phyloP scores from a whole-genome alignment of 768 basidiomycete species.

The Hydnomerulius pinastri region DNA sequence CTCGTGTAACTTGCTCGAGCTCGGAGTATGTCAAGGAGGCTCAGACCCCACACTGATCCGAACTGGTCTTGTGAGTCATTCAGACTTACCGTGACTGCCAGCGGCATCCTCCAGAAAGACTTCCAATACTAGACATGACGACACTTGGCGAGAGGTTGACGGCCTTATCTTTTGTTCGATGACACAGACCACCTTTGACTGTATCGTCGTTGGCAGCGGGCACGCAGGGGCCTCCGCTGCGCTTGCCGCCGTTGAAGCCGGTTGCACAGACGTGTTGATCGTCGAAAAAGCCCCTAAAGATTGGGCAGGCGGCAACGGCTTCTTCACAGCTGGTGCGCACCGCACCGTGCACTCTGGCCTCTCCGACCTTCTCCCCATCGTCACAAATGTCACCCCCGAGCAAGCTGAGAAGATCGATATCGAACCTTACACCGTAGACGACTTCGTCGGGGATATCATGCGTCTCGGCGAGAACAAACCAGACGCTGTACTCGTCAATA shows the following conservation, averaged over 20 bases:
- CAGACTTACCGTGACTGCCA: too few relatives aligned
- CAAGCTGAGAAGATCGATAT: conserved; percentile 53
- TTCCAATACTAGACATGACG: too few relatives aligned
- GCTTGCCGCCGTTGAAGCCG: conserved; percentile 57
- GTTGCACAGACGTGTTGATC: conserved; percentile 60
- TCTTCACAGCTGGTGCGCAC: conserved; percentile 71
- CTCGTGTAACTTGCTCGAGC: too few relatives aligned
- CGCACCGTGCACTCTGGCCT: conserved; percentile 65
- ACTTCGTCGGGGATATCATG: conserved; percentile 62
- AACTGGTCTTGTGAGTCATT: too few relatives aligned
- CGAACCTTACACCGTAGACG: conserved; percentile 54
- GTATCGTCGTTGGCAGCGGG: conserved; percentile 65
- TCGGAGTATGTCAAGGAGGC: too few relatives aligned
- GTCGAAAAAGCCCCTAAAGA: conserved; percentile 64
- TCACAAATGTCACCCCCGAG: conserved; percentile 47
- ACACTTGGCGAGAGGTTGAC: background rate
- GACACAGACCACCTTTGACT: conserved; percentile 41
- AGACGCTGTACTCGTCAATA: conserved; percentile 48
- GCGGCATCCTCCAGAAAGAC: too few relatives aligned
- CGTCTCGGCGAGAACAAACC: conserved; percentile 55
- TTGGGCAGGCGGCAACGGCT: conserved; percentile 73
- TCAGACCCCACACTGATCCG: too few relatives aligned
- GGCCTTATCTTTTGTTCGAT: conserved; percentile 6
- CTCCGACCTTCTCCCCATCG: conserved; percentile 56
- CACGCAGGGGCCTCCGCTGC: conserved; percentile 71